Evolutionary conservation across 306 rosid species (phyloP), one percentile per base, ranked within the genome.

Genomic region (Vigna radiata): DNA sequence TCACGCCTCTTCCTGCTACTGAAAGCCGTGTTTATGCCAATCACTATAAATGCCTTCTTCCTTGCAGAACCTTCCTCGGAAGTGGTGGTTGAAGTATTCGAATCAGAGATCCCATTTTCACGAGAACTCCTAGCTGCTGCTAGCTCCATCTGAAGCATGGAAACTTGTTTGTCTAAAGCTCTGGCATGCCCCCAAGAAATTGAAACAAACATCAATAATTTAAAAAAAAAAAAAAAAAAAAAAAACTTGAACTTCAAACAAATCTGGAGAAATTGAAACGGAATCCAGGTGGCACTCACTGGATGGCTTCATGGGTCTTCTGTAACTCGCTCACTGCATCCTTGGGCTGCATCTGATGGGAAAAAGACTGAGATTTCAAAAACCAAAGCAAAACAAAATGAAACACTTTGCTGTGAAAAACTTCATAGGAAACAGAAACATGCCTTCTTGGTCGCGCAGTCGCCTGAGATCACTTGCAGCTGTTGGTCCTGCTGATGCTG

Each of bases 11-110:
- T 95, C 82, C 99, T 87, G 80, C 99, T 95, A 76, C 99, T 95
- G 75, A 95, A 95, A 85, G 99, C 99, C 0, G 99, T 95, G 86
- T 95, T 95, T 74, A 95, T 95, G 67, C 99, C 99, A 63, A 95
- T 92, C 44, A 95, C 97, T 72, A 95, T 78, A 70, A 95, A 91
- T 2, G 79, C 89, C 85, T 95, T 95, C 94, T 90, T 86, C 79
- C 77, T 88, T 15, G 82, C 82, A 19, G 82, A 0, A 36, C 66
- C 79, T 41, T 85, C 88, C 23, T 2, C 79, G 29, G 83, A 56
- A 18, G 56, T 76, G 46, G 75, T 52, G 37, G 86, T 21, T 16
- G 89, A 86, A 71, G 85, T 77, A 71, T 68, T 84, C 1, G 92
- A 77, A 62, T 79, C 87, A 6, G 84, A 72, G 59, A 49, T 53